These are phyloP conservation scores for Sporothrix luriei DNA, from an alignment of 2,329 filamentous ascomycete species.

Conservation along the genomic window DNA sequence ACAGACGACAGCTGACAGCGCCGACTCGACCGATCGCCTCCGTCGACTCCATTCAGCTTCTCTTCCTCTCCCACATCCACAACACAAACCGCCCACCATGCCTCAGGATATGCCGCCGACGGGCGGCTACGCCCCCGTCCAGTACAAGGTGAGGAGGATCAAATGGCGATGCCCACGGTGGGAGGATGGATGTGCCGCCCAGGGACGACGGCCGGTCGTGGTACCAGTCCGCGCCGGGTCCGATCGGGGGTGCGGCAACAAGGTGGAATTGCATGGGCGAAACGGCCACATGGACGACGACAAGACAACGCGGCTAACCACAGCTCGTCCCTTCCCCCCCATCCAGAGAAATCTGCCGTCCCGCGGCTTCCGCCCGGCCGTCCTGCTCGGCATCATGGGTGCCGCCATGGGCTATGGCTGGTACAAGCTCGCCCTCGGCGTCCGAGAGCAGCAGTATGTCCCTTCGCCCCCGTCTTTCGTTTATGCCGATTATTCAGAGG, in stretches of 20 bases:
- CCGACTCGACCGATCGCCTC: neutral
- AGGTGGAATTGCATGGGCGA: too few species aligned
- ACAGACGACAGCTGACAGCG: conserved; percentile 8
- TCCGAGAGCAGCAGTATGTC: conserved; percentile 86
- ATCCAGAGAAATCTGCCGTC: conserved; percentile 84
- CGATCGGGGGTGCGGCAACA: neutral
- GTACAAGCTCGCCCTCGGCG: conserved; percentile 79
- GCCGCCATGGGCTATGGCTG: conserved; percentile 86
- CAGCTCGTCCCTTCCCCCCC: neutral
- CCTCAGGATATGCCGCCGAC: conserved; percentile 95
- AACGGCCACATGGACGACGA: neutral
- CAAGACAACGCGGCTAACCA: neutral
- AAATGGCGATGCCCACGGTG: neutral
- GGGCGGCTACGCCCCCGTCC: conserved; percentile 93
- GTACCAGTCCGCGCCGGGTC: neutral
- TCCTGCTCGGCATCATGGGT: conserved; percentile 75
- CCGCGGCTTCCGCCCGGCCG: conserved; percentile 82
- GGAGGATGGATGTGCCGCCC: neutral
- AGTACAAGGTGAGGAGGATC: conserved; percentile 75
- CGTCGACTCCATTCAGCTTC: neutral
- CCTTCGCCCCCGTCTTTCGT: neutral
- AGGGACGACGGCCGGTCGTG: neutral
- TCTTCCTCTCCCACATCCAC: neutral
- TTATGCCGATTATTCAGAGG: too few species aligned
- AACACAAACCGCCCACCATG: conserved; percentile 62